Percentiles rank a stretch among this genome's conserved stretches.
Evolutionary conservation across 352 stramenopile species (phyloP).

Genomic region (Phytophthora constricta): DNA sequence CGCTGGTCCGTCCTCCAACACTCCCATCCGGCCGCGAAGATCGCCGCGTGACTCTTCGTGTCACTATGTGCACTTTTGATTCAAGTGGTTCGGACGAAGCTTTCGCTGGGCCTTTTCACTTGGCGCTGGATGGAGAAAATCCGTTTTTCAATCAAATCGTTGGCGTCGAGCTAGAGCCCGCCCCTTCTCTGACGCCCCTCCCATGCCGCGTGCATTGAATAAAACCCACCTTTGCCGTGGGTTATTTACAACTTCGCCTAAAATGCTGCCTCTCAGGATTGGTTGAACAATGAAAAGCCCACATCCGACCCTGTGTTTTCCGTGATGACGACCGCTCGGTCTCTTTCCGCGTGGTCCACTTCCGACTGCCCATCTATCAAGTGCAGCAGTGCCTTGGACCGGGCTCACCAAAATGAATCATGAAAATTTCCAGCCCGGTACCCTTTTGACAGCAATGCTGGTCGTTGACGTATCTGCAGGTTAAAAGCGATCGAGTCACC

Average conservation of each 20-base stretch:
- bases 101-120: slow-evolving; percentile 13
- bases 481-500: slow-evolving; percentile 23
- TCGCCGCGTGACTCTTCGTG: slow-evolving; percentile 20
- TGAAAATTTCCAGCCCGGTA: slow-evolving; percentile 38
- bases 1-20: background rate
- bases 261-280: too few species aligned
- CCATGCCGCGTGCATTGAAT: too few species aligned
- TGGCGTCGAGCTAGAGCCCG: background rate
- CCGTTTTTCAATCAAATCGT: slow-evolving; percentile 39
- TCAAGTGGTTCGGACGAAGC: slow-evolving; percentile 18
- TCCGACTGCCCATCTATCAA: slow-evolving; percentile 24
- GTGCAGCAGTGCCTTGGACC: slow-evolving; percentile 5
- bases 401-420: slow-evolving; percentile 32
- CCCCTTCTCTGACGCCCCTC: too few species aligned
- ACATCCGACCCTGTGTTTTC: too few species aligned
- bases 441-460: too few species aligned
- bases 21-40: background rate
- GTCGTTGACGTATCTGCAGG: slow-evolving; percentile 15
- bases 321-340: slow-evolving; percentile 12
- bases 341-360: slow-evolving; percentile 15
- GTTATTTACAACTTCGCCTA: too few species aligned
- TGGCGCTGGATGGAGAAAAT: slow-evolving; percentile 35
- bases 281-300: background rate
- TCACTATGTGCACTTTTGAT: slow-evolving; percentile 36
- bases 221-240: too few species aligned